Conservation (phyloP, 768 basidiomycete species). For the Ramaria sp. region DNA sequence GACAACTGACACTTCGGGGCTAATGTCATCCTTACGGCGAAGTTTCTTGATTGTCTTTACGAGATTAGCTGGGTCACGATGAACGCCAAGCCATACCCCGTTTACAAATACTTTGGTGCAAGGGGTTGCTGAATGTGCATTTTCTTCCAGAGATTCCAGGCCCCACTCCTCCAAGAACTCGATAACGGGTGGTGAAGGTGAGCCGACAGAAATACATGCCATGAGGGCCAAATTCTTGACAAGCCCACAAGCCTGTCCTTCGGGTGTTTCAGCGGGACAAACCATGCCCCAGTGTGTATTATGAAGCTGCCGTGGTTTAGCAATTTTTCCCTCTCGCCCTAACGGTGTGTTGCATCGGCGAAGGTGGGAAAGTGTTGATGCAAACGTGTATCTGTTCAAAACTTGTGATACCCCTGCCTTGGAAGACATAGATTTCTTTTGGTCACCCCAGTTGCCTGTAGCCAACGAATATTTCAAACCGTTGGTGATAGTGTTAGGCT, state of each 20-base stretch:
- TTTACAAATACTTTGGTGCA: constrained; percentile 98
- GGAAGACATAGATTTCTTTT: constrained; percentile 96
- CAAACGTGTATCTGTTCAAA: constrained; percentile 96
- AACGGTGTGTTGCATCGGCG: constrained; percentile 98
- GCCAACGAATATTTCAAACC: constrained; percentile 96
- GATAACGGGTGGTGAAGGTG: constrained; percentile 89
- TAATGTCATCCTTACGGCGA: constrained; percentile 89
- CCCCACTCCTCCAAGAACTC: constrained; percentile 99
- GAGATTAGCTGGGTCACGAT: constrained; percentile 86
- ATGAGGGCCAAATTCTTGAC: constrained; percentile 98
- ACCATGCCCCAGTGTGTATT: constrained; percentile 99
- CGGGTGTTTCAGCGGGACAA: constrained; percentile 97
- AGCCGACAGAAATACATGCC: constrained; percentile 97
- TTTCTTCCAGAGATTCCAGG: constrained; percentile 89
- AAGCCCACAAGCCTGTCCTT: constrained; percentile 98
- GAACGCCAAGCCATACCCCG: constrained; percentile 99
- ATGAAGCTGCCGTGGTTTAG: constrained; percentile 96
- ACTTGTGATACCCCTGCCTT: constrained; percentile 99
- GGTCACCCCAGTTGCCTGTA: constrained; percentile 99
- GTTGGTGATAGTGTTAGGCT: constrained; percentile 95
- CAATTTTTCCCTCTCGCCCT: constrained; percentile 97
- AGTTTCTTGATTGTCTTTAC: constrained; percentile 90
- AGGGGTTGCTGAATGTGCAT: constrained; percentile 71
- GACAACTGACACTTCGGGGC: constrained; percentile 92
- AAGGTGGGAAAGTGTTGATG: constrained; percentile 94